Percentiles rank a stretch among this genome's conserved stretches.
These are phyloP conservation scores for Sequoiadendron giganteum DNA, from an alignment of 75 land plant genomes.

Conservation along the genomic window DNA sequence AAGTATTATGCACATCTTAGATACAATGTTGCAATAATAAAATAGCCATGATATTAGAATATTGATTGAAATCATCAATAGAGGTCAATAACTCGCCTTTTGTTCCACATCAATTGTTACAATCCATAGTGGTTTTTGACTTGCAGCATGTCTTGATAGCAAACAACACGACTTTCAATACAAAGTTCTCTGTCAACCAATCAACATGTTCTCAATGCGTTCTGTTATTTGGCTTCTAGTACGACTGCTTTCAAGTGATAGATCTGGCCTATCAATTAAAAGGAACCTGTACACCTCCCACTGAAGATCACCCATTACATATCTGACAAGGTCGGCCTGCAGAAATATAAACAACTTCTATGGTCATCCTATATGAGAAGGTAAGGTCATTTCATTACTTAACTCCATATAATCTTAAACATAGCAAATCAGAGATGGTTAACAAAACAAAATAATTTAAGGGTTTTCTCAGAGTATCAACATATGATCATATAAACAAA, in stretches of 20 bases:
- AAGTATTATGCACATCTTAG: background rate
- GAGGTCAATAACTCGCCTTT: background rate
- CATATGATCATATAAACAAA: background rate
- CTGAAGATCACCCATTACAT: constrained; percentile 43
- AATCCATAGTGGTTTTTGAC: background rate
- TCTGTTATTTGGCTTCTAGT: constrained; percentile 50
- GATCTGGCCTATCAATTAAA: constrained; percentile 43
- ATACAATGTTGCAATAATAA: background rate
- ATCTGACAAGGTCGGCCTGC: constrained; percentile 75
- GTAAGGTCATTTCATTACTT: background rate
- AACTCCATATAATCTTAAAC: background rate
- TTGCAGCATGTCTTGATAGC: background rate
- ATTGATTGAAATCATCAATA: background rate
- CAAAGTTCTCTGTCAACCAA: constrained; percentile 40
- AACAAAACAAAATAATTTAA: background rate
- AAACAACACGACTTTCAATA: background rate
- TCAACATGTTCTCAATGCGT: constrained; percentile 56
- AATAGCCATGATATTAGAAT: background rate
- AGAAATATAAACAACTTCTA: background rate
- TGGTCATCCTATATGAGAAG: background rate
- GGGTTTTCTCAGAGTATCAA: background rate
- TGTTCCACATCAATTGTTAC: background rate
- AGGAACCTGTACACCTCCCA: constrained; percentile 88
- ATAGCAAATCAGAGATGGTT: background rate
- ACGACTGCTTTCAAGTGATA: constrained; percentile 6